Percentiles rank a stretch among this genome's conserved stretches.
phyloP scores from a whole-genome alignment of 2,329 filamentous ascomycete genomes.

The Exserohilum turcica region DNA sequence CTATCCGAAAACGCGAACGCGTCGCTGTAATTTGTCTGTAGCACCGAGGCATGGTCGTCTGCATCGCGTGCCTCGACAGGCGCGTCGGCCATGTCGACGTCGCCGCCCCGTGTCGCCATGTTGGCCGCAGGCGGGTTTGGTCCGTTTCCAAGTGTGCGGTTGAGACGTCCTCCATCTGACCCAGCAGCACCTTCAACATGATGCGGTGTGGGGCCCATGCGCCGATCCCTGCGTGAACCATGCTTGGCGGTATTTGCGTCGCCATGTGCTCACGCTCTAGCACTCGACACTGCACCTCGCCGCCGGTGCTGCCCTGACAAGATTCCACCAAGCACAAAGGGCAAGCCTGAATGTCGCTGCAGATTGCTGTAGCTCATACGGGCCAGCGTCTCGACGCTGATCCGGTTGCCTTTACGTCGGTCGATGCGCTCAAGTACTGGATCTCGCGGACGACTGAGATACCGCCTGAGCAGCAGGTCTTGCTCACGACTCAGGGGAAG shows the following conservation, averaged over 20 bases:
- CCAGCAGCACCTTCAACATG: constrained; percentile 18
- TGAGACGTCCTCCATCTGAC: constrained; percentile 30
- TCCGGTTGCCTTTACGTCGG: constrained; percentile 72
- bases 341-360: constrained; percentile 73
- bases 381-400: constrained; percentile 84
- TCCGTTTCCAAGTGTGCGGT: constrained; percentile 9
- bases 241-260: constrained; percentile 32
- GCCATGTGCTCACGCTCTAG: constrained; percentile 28
- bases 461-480: constrained; percentile 77
- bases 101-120: constrained; percentile 29
- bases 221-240: constrained; percentile 34
- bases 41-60: constrained; percentile 43
- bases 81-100: constrained; percentile 32
- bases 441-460: constrained; percentile 77
- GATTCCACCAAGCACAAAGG: constrained; percentile 27
- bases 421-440: constrained; percentile 85
- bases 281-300: constrained; percentile 14
- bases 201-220: constrained; percentile 34
- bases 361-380: constrained; percentile 90
- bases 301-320: constrained; percentile 26
- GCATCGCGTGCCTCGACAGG: constrained; percentile 13
- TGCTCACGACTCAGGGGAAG: constrained; percentile 83
- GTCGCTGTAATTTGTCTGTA: constrained; percentile 53
- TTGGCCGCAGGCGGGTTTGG: constrained; percentile 4
- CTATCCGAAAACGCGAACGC: constrained; percentile 65